A percentile compares a stretch with the other conserved stretches of the same genome.
These are phyloP conservation scores for Athelia psychrophila DNA, from an alignment of 1,284 basidiomycete genomes.

Conservation along the genomic window DNA sequence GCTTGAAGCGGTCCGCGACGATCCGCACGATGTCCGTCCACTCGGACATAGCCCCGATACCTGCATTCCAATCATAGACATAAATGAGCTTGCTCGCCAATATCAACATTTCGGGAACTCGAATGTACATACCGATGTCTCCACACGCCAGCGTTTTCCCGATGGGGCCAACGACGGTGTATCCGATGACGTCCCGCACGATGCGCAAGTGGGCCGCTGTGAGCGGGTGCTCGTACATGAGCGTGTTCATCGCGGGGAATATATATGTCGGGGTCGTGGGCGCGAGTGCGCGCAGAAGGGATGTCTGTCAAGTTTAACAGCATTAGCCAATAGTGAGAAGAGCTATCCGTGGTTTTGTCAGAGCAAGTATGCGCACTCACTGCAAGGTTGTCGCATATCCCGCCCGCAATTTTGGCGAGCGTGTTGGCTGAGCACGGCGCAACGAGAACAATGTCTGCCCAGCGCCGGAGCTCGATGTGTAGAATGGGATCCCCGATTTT, in stretches of 20 bases:
- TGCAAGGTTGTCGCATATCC: conserved; percentile 87
- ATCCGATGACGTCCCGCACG: conserved; percentile 72
- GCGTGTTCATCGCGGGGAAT: conserved; percentile 98
- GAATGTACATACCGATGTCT: conserved; percentile 67
- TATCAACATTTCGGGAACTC: neutral
- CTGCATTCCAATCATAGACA: conserved; percentile 32
- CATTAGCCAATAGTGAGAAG: conserved; percentile 1
- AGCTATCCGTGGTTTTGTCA: neutral
- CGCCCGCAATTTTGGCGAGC: conserved; percentile 87
- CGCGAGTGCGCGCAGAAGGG: conserved; percentile 83
- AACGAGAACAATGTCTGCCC: conserved; percentile 94
- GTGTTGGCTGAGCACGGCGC: conserved; percentile 97
- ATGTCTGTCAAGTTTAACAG: conserved; percentile 79
- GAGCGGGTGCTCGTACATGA: conserved; percentile 96
- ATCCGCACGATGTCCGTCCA: conserved; percentile 81
- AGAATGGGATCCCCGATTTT: conserved; percentile 89
- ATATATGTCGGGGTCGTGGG: conserved; percentile 82
- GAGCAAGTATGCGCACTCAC: conserved; percentile 45
- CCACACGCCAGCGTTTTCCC: conserved; percentile 90
- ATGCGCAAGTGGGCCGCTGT: conserved; percentile 79
- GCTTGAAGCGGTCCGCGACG: conserved; percentile 56
- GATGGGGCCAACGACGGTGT: conserved; percentile 83
- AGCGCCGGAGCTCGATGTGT: conserved; percentile 94
- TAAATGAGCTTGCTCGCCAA: neutral
- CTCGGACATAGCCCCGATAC: conserved; percentile 90